These are phyloP conservation scores for Steccherinum ochraceum DNA, from an alignment of 768 basidiomycete genomes.

Conservation along the genomic window DNA sequence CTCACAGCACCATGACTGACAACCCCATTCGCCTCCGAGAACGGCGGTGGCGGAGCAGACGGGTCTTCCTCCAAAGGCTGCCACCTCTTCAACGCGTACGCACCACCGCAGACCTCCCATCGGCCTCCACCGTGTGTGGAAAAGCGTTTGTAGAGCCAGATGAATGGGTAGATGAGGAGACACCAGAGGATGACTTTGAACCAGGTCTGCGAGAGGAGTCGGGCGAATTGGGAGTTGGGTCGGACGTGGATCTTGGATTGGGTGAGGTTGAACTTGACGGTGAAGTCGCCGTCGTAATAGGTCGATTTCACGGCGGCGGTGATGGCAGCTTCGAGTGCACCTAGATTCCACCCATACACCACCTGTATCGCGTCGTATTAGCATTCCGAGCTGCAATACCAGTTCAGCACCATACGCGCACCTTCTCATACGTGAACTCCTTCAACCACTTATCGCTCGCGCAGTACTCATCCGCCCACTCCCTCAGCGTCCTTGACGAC, in stretches of 20 bases:
- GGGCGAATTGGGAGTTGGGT: slow-evolving; percentile 59
- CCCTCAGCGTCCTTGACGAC: slow-evolving; percentile 56
- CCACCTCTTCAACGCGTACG: slow-evolving; percentile 60
- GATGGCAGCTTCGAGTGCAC: slow-evolving; percentile 33
- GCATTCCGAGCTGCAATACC: not conserved
- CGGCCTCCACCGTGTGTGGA: slow-evolving; percentile 59
- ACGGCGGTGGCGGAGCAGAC: slow-evolving; percentile 18
- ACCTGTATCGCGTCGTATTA: slow-evolving; percentile 26
- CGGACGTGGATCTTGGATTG: slow-evolving; percentile 54
- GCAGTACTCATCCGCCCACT: slow-evolving; percentile 85
- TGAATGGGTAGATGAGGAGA: slow-evolving; percentile 68
- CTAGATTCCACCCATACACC: slow-evolving; percentile 55
- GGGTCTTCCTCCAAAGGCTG: slow-evolving; percentile 7
- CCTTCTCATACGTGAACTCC: slow-evolving; percentile 73
- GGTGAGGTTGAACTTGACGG: slow-evolving; percentile 44
- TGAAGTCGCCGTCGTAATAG: slow-evolving; percentile 31
- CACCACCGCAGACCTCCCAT: slow-evolving; percentile 74
- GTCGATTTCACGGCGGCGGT: slow-evolving; percentile 32
- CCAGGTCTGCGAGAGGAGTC: slow-evolving; percentile 65
- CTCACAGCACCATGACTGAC: slow-evolving; percentile 18
- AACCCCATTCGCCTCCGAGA: not conserved
- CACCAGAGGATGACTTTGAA: slow-evolving; percentile 64
- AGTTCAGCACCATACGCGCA: slow-evolving; percentile 16
- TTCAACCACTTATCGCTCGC: slow-evolving; percentile 63
- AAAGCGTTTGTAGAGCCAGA: slow-evolving; percentile 76